A percentile compares a stretch with the other conserved stretches of the same genome.
phyloP scores from a whole-genome alignment of 1,284 basidiomycete genomes.

The Filobasidium uniguttulatum region DNA sequence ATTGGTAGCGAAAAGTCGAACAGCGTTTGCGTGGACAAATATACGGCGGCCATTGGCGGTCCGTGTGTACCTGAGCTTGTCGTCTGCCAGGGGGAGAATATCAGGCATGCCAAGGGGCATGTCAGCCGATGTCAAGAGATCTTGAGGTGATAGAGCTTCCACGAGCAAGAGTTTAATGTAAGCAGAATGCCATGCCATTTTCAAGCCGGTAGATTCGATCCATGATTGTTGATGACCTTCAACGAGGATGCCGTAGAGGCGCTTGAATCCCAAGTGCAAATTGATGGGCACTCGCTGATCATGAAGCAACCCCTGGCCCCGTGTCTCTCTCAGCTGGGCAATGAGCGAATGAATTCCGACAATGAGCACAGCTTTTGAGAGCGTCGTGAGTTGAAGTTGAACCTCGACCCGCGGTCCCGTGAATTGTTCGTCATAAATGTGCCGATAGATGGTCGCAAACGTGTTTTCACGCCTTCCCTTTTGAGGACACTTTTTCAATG shows the following conservation, averaged over 20 bases:
- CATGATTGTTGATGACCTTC: background rate
- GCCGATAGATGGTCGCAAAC: constrained; percentile 11
- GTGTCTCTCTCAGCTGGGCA: constrained; percentile 9
- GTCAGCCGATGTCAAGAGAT: constrained; percentile 4
- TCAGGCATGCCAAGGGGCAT: constrained; percentile 8
- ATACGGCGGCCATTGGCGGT: constrained; percentile 6
- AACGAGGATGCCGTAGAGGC: constrained; percentile 6
- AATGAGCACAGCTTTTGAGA: constrained; percentile 5
- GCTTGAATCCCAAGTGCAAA: constrained; percentile 5
- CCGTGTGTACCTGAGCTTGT: constrained; percentile 6
- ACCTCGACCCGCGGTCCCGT: background rate
- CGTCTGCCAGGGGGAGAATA: constrained; percentile 6
- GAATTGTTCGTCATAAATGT: constrained; percentile 4
- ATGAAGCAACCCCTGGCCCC: constrained; percentile 2
- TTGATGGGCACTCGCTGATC: constrained; percentile 8
- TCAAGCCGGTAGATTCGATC: constrained; percentile 2
- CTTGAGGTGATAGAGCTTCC: constrained; percentile 5
- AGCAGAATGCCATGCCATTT: constrained; percentile 10
- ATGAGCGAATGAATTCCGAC: constrained; percentile 9
- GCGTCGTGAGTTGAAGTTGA: constrained; percentile 4
- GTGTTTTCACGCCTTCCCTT: constrained; percentile 1
- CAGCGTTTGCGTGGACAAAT: constrained; percentile 13
- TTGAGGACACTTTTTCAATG: background rate
- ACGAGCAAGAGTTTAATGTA: constrained; percentile 8
- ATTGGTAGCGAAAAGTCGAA: constrained; percentile 10